These are phyloP conservation scores for Myriosclerotinia scirpicola DNA, from an alignment of 2,329 filamentous ascomycete genomes.

Conservation along the genomic window DNA sequence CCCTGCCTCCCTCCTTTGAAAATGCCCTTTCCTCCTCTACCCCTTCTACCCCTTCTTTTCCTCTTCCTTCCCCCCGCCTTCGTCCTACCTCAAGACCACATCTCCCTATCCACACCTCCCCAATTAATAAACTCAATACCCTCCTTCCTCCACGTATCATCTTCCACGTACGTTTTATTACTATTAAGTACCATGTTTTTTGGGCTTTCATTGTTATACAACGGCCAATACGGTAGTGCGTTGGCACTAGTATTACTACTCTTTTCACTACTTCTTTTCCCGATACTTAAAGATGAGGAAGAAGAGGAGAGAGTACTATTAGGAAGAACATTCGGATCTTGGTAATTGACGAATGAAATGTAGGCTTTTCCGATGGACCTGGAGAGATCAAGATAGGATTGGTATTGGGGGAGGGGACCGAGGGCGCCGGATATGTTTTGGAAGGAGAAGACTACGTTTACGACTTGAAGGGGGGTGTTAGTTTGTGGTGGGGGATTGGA, in stretches of 20 bases:
- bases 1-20: no score
- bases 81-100: conserved; percentile 34
- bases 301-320: not conserved
- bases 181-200: conserved; percentile 49
- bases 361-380: conserved; percentile 34
- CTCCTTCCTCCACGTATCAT: conserved; percentile 50
- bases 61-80: no score
- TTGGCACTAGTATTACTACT: conserved; percentile 26
- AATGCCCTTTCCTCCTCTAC: no score
- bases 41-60: no score
- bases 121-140: conserved; percentile 48
- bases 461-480: conserved; percentile 33
- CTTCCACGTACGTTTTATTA: conserved; percentile 47
- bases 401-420: conserved; percentile 47
- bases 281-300: no score
- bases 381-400: conserved; percentile 41
- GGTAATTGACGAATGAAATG: conserved; percentile 44
- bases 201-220: conserved; percentile 43
- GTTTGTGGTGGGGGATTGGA: not conserved
- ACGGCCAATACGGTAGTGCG: conserved; percentile 45
- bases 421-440: conserved; percentile 51
- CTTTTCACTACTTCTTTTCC: not conserved
- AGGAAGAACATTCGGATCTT: conserved; percentile 45
- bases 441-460: conserved; percentile 52
- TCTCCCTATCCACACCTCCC: conserved; percentile 42